Percentiles rank a stretch among this genome's conserved stretches.
Conservation (phyloP, 2,329 filamentous ascomycete species). For the Pseudogymnoascus verrucosus region DNA sequence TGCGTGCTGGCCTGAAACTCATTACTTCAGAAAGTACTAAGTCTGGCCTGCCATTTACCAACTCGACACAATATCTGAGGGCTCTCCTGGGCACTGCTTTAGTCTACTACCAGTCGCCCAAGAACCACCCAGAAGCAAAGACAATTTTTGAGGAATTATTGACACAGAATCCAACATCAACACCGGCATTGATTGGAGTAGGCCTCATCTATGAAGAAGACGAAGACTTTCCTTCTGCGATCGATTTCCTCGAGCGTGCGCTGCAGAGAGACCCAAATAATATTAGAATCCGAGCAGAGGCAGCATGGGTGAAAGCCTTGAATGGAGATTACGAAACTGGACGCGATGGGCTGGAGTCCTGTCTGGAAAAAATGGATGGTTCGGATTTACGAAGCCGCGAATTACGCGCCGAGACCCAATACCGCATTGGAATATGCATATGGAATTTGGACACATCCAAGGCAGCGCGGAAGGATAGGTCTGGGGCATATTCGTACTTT, state of each 20-base stretch:
- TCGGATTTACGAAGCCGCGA: conserved; percentile 55
- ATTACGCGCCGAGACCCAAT: conserved; percentile 76
- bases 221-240: conserved; percentile 75
- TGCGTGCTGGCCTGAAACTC: conserved; percentile 63
- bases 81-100: conserved; percentile 77
- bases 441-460: conserved; percentile 77
- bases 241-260: conserved; percentile 72
- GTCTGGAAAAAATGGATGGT: conserved; percentile 56
- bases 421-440: conserved; percentile 77
- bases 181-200: conserved; percentile 76
- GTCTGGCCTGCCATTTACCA: conserved; percentile 60
- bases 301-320: conserved; percentile 85
- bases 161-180: conserved; percentile 65
- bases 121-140: conserved; percentile 83
- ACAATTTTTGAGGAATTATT: conserved; percentile 78
- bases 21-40: conserved; percentile 52
- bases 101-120: conserved; percentile 82
- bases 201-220: conserved; percentile 91
- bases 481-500: conserved; percentile 76
- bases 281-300: conserved; percentile 72
- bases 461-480: conserved; percentile 68
- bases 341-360: conserved; percentile 60
- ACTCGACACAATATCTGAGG: conserved; percentile 66
- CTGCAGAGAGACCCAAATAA: conserved; percentile 65
- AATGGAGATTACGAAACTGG: conserved; percentile 66